These are phyloP conservation scores for Botrytis paeoniae DNA, from an alignment of 2,329 filamentous ascomycete genomes.

Conservation along the genomic window DNA sequence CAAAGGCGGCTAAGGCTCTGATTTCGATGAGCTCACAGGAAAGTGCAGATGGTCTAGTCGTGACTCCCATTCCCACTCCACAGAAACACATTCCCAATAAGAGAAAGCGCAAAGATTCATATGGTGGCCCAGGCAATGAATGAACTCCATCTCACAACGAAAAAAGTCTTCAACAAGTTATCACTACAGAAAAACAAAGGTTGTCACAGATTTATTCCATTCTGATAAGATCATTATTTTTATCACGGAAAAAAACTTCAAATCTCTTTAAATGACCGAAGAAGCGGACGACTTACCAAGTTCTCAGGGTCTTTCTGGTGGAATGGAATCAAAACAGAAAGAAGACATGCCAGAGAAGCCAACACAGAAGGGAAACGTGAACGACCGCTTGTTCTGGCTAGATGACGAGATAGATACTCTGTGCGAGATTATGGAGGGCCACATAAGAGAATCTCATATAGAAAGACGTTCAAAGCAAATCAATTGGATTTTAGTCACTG, in stretches of 20 bases:
- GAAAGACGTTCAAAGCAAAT: rapidly evolving
- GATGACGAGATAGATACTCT: neutral
- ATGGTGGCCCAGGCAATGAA: no score
- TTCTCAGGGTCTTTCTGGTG: neutral
- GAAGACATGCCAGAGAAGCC: neutral
- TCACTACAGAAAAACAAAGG: neutral
- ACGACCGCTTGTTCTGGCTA: no score
- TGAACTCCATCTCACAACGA: neutral
- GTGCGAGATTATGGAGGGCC: neutral
- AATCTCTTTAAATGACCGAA: neutral
- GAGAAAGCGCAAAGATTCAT: neutral
- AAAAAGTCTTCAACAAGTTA: neutral
- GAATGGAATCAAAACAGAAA: neutral
- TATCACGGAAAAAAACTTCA: neutral
- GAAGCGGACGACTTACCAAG: neutral
- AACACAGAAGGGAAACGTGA: no score
- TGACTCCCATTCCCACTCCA: neutral
- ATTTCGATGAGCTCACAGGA: neutral
- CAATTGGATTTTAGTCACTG: neutral
- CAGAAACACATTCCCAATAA: neutral
- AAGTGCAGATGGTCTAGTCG: neutral
- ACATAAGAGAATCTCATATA: neutral
- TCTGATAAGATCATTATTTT: neutral
- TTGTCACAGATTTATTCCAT: neutral
- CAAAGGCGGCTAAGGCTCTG: neutral